Percentiles rank a stretch among this genome's conserved stretches.
These are phyloP conservation scores for Capronia americana DNA, from an alignment of 2,329 filamentous ascomycete species.

Conservation along the genomic window DNA sequence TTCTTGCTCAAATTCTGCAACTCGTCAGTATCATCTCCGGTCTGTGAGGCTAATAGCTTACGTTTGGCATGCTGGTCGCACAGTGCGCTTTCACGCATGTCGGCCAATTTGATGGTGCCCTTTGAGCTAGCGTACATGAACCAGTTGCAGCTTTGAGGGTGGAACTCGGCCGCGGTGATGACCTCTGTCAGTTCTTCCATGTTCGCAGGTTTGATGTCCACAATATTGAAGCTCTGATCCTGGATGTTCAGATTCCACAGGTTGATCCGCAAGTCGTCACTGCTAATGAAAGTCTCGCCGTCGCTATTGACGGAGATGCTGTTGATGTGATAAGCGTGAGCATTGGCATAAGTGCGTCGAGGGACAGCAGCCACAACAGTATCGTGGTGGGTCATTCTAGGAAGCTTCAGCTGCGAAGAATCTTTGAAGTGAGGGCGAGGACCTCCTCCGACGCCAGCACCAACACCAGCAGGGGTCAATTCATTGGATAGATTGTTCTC, in stretches of 20 bases:
- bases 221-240: constrained; percentile 99
- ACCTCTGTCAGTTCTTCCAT: constrained; percentile 99
- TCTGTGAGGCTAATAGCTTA: constrained; percentile 57
- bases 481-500: constrained; percentile 99
- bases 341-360: constrained; percentile 94
- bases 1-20: constrained; percentile 94
- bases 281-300: constrained; percentile 98
- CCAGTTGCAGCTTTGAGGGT: constrained; percentile 97
- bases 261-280: constrained; percentile 96
- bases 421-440: constrained; percentile 80
- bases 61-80: constrained; percentile 96
- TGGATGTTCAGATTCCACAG: constrained; percentile 99
- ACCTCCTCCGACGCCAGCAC: constrained; percentile 70
- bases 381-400: constrained; percentile 95
- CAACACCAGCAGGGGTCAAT: constrained; percentile 75
- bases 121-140: constrained; percentile 99
- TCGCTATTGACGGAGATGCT: constrained; percentile 99
- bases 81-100: constrained; percentile 96
- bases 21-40: constrained; percentile 18
- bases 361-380: constrained; percentile 97
- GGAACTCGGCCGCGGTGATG: constrained; percentile 97
- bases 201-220: constrained; percentile 99
- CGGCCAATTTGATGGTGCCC: constrained; percentile 96
- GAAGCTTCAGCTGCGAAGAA: constrained; percentile 85
- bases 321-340: constrained; percentile 99